phyloP scores from a whole-genome alignment of 2,329 filamentous ascomycete genomes.

The Talaromyces sp. region DNA sequence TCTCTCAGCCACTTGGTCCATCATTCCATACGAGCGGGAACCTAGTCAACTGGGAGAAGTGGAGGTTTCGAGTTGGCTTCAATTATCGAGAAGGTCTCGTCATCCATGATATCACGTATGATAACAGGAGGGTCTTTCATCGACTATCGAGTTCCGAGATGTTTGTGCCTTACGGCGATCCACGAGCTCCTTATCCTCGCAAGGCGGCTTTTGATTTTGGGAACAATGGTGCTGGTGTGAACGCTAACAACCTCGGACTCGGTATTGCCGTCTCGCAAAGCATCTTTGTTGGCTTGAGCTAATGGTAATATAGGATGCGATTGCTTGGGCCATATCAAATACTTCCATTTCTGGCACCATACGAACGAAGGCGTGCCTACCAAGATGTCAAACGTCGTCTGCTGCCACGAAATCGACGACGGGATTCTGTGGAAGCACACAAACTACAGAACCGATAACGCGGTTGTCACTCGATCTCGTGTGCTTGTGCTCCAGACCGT shows the following conservation, averaged over 20 bases:
- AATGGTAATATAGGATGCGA: conserved; percentile 64
- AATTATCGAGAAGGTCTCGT: conserved; percentile 66
- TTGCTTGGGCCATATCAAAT: conserved; percentile 62
- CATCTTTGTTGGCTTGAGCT: conserved; percentile 57
- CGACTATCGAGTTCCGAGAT: conserved; percentile 65
- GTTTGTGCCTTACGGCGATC: conserved; percentile 49
- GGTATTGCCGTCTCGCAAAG: conserved; percentile 36
- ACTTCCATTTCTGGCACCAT: conserved; percentile 15
- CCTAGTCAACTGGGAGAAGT: conserved; percentile 55
- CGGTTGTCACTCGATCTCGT: conserved; percentile 60
- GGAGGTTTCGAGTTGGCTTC: conserved; percentile 65
- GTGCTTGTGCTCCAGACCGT: conserved; percentile 66
- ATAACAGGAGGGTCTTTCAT: conserved; percentile 61
- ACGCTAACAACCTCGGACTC: conserved; percentile 59
- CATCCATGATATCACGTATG: conserved; percentile 64
- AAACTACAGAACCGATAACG: conserved; percentile 64
- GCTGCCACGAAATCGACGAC: conserved; percentile 50
- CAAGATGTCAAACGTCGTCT: conserved; percentile 12
- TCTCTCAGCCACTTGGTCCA: conserved; percentile 36
- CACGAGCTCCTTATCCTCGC: conserved; percentile 60
- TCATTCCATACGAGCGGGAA: conserved; percentile 34
- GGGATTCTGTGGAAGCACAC: conserved; percentile 70
- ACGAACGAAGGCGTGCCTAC: conserved; percentile 1
- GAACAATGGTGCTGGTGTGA: conserved; percentile 61
- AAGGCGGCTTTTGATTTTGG: conserved; percentile 70